phyloP scores from a whole-genome alignment of 176 grass and related monocot species.

The Triticum urartu region DNA sequence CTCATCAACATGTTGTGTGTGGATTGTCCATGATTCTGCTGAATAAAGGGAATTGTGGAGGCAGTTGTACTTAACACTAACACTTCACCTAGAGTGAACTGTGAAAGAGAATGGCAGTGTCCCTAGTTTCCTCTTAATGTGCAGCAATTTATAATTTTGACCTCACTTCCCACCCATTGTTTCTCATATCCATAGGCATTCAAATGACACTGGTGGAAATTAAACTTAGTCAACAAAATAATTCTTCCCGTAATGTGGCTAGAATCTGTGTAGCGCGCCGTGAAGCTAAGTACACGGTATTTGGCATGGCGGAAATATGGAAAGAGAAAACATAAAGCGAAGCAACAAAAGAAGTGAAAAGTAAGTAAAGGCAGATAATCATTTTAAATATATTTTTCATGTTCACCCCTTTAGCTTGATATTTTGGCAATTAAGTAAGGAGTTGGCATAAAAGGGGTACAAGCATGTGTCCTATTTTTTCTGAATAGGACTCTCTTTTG shows the following conservation, averaged over 20 bases:
- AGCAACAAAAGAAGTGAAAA: neutral
- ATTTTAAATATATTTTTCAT: neutral
- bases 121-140: neutral
- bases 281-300: neutral
- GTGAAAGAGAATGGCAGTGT: neutral
- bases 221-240: neutral
- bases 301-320: neutral
- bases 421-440: neutral
- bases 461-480: neutral
- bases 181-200: neutral
- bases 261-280: neutral
- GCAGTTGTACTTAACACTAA: conserved; percentile 35
- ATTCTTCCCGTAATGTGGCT: neutral
- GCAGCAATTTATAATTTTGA: neutral
- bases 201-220: neutral
- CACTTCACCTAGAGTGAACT: conserved; percentile 26
- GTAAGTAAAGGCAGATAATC: neutral
- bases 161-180: neutral
- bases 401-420: neutral
- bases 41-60: conserved; percentile 23
- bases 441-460: neutral
- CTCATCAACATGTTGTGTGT: conserved; percentile 17
- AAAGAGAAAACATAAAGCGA: neutral
- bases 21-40: conserved; percentile 8
- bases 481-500: neutral